Base-by-base conservation (phyloP, 1,139 yeast genomes). In the Hanseniaspora sp. region DNA sequence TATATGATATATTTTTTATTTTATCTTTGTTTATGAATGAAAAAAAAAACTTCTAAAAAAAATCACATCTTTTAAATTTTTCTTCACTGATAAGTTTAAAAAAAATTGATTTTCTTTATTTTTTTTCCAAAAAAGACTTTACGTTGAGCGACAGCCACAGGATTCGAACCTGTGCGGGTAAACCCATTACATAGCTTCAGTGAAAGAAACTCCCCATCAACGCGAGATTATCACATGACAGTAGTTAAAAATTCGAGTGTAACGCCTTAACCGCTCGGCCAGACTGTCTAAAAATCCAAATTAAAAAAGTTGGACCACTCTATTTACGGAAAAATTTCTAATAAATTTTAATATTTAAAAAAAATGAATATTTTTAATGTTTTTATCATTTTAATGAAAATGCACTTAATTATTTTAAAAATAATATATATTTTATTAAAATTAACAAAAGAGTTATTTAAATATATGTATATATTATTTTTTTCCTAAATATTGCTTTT, bases 231-330 rank as follows among this genome's bases (percentile, higher is more conserved):
- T 18, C 41, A 8, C 3, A 9, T 13, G 9, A 47, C 13, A 11
- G 8, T 60, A 60, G 58, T 41, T 43, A 40, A 45, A 46, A 51
- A 61, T 66, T 67, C 70, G 69, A 67, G 70, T 67, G 69, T 65
- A 67, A 64, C 70, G 70, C 70, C 70, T 66, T 66, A 66, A 66
- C 69, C 69, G 63, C 70, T 67, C 70, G 70, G 70, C 70, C 70
- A 67, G 64, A 67, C 67, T 67, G 70, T 66, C 70, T 52, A 41
- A 37, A 45, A 45, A 13, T 28, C 31, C 17, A 45, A 45, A 34
- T 11, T 9, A 15, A 40, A 40, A 39, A 39, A 39, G 6, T n/a
- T 13, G 15, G 5, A 31, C 13, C 7, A 15, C 33, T 30, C 12
- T 23, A 23, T 23, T 23, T 23, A 23, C 23, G 23, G 23, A n/a